Conservation (phyloP, 192 early-diverging fungal genomes). For the Helicostylum pulchrum region DNA sequence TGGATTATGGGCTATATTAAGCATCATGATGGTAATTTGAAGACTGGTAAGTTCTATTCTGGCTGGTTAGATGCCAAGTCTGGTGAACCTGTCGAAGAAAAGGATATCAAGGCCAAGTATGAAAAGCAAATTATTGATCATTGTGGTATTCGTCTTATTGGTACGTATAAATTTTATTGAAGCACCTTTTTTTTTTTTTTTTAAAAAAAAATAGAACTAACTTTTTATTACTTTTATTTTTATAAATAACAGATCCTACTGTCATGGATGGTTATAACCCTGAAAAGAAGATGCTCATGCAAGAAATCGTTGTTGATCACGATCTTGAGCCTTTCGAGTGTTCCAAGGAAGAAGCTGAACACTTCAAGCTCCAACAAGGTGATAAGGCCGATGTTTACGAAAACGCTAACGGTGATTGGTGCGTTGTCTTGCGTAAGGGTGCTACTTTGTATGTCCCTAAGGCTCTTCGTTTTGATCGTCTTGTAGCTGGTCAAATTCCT, state of each 20-base stretch:
- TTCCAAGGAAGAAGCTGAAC: constrained; percentile 80
- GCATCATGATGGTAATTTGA: constrained; percentile 80
- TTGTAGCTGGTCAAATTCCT: constrained; percentile 90
- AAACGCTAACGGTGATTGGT: constrained; percentile 64
- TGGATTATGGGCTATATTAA: constrained; percentile 97
- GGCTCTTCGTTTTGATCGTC: constrained; percentile 86
- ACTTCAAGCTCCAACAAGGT: constrained; percentile 80
- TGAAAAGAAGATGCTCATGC: constrained; percentile 77
- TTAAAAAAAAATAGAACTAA: background rate
- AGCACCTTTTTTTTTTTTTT: background rate
- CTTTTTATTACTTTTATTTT: constrained; percentile 1
- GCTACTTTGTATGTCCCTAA: constrained; percentile 88
- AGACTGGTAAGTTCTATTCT: constrained; percentile 73
- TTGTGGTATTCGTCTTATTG: constrained; percentile 89
- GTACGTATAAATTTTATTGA: constrained; percentile 15
- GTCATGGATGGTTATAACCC: constrained; percentile 88
- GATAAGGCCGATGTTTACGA: constrained; percentile 73
- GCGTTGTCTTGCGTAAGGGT: constrained; percentile 81
- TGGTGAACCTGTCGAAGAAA: constrained; percentile 79
- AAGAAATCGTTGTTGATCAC: constrained; percentile 84
- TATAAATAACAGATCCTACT: constrained; percentile 64
- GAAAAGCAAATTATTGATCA: constrained; percentile 87
- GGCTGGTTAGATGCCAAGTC: constrained; percentile 93
- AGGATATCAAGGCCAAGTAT: constrained; percentile 86
- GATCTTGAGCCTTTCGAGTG: constrained; percentile 87